phyloP scores from a whole-genome alignment of 2,329 filamentous ascomycete species.

The Myriangium duriaei region DNA sequence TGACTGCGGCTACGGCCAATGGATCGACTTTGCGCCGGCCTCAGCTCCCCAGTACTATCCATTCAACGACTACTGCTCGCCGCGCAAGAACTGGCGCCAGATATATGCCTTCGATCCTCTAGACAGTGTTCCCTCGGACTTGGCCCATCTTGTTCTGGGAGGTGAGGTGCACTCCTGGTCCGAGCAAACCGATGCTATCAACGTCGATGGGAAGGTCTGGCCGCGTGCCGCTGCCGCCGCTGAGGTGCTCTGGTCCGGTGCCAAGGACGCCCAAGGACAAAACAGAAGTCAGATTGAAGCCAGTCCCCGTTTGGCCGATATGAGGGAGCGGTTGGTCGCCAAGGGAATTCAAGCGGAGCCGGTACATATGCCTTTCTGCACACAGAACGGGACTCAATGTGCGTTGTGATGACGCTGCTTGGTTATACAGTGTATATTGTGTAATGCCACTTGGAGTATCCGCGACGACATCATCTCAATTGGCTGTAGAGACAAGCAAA shows the following conservation, averaged over 20 bases:
- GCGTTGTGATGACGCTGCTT: slow-evolving; percentile 16
- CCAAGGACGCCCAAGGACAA: slow-evolving; percentile 49
- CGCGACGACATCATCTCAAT: too few species aligned
- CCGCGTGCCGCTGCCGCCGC: slow-evolving; percentile 60
- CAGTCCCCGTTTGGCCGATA: slow-evolving; percentile 56
- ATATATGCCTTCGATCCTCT: slow-evolving; percentile 72
- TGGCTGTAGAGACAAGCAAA: too few species aligned
- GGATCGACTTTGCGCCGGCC: slow-evolving; percentile 55
- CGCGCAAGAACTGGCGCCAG: slow-evolving; percentile 68
- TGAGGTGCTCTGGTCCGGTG: slow-evolving; percentile 71
- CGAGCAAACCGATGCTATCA: slow-evolving; percentile 64
- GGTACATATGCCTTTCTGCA: slow-evolving; percentile 63
- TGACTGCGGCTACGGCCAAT: slow-evolving; percentile 70
- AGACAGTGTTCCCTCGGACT: slow-evolving; percentile 46
- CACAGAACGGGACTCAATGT: slow-evolving; percentile 45
- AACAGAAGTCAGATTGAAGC: slow-evolving; percentile 62
- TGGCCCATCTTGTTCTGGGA: slow-evolving; percentile 59
- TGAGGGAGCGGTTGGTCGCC: slow-evolving; percentile 62
- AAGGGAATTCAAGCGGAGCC: slow-evolving; percentile 52
- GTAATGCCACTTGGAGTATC: not conserved
- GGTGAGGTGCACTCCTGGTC: slow-evolving; percentile 75
- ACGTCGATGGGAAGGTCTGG: slow-evolving; percentile 66
- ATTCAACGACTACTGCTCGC: slow-evolving; percentile 70
- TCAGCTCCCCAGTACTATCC: slow-evolving; percentile 47
- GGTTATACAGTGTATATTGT: not conserved